phyloP scores from a whole-genome alignment of 352 stramenopile genomes.

The Phytophthora fragariae region DNA sequence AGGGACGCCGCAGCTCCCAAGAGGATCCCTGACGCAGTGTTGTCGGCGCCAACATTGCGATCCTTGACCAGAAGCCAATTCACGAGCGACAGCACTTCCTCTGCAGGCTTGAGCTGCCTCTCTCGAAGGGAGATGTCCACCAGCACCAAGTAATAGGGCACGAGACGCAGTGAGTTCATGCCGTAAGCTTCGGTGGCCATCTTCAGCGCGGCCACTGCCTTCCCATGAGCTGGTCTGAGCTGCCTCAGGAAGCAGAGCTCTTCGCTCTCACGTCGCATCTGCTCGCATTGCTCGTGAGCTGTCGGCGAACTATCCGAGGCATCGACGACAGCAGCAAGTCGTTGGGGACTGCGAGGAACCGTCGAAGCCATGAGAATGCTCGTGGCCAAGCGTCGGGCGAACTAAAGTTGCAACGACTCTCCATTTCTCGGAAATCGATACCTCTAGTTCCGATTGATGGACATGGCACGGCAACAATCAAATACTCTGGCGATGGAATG shows the following conservation, averaged over 20 bases:
- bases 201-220: constrained; percentile 55
- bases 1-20: constrained; percentile 1
- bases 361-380: constrained; percentile 15
- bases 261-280: constrained; percentile 65
- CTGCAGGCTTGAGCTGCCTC: constrained; percentile 65
- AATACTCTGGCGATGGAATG: too few species aligned
- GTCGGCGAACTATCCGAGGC: constrained; percentile 13
- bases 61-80: constrained; percentile 82
- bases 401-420: constrained; percentile 16
- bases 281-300: constrained; percentile 46
- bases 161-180: constrained; percentile 59
- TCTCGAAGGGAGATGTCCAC: constrained; percentile 69
- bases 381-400: constrained; percentile 16
- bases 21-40: constrained; percentile 10
- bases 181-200: constrained; percentile 56
- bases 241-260: constrained; percentile 62
- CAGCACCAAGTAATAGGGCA: constrained; percentile 76
- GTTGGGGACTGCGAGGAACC: constrained; percentile 30
- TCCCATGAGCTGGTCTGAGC: constrained; percentile 54
- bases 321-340: constrained; percentile 13
- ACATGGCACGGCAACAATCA: too few species aligned
- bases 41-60: constrained; percentile 30
- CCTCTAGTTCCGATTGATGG: too few species aligned
- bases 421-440: too few species aligned
- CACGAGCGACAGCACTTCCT: constrained; percentile 72